Base-by-base conservation (phyloP, 2,329 filamentous ascomycete genomes). In the Stenocarpella maydis region DNA sequence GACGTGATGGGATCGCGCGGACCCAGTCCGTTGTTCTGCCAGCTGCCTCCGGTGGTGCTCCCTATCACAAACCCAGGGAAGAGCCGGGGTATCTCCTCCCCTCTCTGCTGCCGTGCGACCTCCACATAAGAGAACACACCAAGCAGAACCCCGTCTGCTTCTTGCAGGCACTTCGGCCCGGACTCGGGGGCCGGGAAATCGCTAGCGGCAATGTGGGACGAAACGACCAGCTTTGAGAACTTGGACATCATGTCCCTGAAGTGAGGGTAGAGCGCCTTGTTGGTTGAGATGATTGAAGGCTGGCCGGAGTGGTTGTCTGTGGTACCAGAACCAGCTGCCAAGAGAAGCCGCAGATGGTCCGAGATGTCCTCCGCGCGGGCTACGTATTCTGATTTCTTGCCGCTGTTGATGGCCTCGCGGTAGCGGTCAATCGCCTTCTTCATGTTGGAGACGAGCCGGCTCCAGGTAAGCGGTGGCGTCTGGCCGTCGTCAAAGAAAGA, bases 191-290 rank as follows among this genome's bases (percentile, higher is more conserved):
- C 94, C 10, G 95, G 95, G 89, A 94, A 98, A 81, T 99, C 96
- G 41, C 95, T 93, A 7, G 95, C 94, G 47, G 96, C 96, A 78
- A 99, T 98, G 78, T 99, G 96, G 17, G 96, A 98, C 3, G 96
- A 99, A 60, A 99, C 91, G 53, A 99, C 96, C 12, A 99, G 86
- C 80, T 99, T 99, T n/a, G 96, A 98, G 79, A 99, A 99, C 75
- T 97, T 95, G 53, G 96, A 98, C 96, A 99, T 99, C 91, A 98
- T 98, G 78, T 98, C 96, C 66, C 96, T 88, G 81, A 99, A 99
- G 80, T 98, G 95, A 28, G 96, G 96, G 77, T 98, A 98, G 19
- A 99, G 84, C 0, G 94, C 93, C 80, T 98, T 98, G 84, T 99
- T 99, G 6, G 94, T 97, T 8, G 95, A 98, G 71, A 99, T 99